Base-by-base conservation (phyloP, 1,284 basidiomycete species). In the Fistulina hepatica region DNA sequence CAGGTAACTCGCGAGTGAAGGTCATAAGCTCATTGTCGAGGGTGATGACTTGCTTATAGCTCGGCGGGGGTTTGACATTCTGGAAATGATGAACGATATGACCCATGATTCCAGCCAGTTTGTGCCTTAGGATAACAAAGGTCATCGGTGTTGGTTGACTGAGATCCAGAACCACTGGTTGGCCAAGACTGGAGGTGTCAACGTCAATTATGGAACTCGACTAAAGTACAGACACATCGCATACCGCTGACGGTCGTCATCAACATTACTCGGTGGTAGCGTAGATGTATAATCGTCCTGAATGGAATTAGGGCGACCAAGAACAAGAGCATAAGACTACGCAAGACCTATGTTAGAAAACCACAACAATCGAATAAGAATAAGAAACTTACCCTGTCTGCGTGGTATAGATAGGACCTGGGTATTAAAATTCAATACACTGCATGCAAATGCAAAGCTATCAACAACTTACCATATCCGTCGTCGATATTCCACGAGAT, bases 41-140 rank as follows among this genome's bases (percentile, higher is more conserved):
- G 2, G 69, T 63, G 28, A 86, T 59, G 25, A 93, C 88, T 51
- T 95, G 90, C 10, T 78, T 73, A 55, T 95, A 95, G 51, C 88
- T 83, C 36, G 81, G 82, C 36, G 72, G 73, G 36, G 78, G 75
- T 39, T 81, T 73, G 15, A 94, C 79, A 60, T 90, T 85, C 57
- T 97, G 93, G 60, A 93, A 97, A 58, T 94, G 89, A 52, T 94
- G 91, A 33, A 91, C 90, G 51, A 97, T 91, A 30, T 80, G 76
- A 19, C 92, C 93, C 45, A 93, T 93, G 43, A 94, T 84, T 33
- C 69, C 67, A 13, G 88, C 82, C 13, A 97, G 69, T 33, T 76
- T 71, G 52, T 93, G 84, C 23, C 92, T 72, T 23, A 97, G 69
- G 44, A 94, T 90, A 40, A 91, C 76, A 56, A 89, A 95, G 1